A percentile compares a stretch with the other conserved stretches of the same genome.
phyloP scores from a whole-genome alignment of 345 rosid species.

The Sisymbrium irio region DNA sequence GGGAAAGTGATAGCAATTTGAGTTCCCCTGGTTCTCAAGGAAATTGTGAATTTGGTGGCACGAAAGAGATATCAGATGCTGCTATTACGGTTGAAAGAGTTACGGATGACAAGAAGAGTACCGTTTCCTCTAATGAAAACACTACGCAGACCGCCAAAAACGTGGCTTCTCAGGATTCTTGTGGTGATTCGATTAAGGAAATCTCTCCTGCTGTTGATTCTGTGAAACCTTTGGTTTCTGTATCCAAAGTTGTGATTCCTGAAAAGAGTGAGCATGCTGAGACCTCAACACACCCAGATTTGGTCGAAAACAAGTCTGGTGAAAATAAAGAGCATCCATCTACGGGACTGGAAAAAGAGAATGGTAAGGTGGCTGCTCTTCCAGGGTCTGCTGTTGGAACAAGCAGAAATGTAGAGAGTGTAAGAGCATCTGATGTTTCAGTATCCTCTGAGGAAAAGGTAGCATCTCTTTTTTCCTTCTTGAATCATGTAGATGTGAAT shows the following conservation, averaged over 20 bases:
- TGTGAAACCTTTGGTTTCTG: conserved; percentile 28
- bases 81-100: conserved; percentile 35
- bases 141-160: conserved; percentile 24
- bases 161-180: conserved; percentile 25
- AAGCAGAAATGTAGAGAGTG: conserved; percentile 20
- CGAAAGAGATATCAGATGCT: conserved; percentile 35
- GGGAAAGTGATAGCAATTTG: conserved; percentile 60
- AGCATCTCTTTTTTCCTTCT: conserved; percentile 22
- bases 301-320: conserved; percentile 13
- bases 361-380: conserved; percentile 23
- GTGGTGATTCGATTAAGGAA: conserved; percentile 27
- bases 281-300: conserved; percentile 22
- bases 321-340: neutral
- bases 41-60: conserved; percentile 44
- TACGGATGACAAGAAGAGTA: neutral
- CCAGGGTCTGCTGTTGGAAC: conserved; percentile 34
- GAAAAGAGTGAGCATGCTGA: conserved; percentile 38
- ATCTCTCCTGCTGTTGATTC: conserved; percentile 26
- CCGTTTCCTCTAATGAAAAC: conserved; percentile 30
- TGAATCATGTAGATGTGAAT: conserved; percentile 4
- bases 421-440: conserved; percentile 32
- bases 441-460: conserved; percentile 60
- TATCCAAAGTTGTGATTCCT: conserved; percentile 35
- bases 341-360: neutral
- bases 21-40: conserved; percentile 58